Evolutionary conservation across 2,329 filamentous ascomycete species (phyloP), one percentile per base, ranked within the genome.

Genomic region (Colletotrichum echinochloae): DNA sequence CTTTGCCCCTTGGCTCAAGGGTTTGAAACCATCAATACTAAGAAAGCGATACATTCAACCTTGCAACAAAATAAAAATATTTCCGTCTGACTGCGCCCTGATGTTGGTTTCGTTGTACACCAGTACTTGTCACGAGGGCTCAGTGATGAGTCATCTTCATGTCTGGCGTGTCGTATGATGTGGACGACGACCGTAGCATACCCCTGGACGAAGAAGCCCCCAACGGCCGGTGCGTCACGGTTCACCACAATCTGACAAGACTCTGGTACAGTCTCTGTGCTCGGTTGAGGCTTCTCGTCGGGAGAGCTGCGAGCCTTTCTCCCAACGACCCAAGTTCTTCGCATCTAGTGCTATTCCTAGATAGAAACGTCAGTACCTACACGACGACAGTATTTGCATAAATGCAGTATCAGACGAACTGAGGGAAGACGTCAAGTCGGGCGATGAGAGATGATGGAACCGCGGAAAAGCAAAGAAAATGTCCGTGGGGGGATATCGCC

Each of bases 31-130:
- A 11, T 12, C 12, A 51, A 30, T 28, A 30, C 48, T 28, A 2
- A 11, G 28, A 8, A 18, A 49, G 46, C 23, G 4, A 28, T 18
- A 16, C 14, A 16, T n/a, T 8, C 5, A 49, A 28, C 6, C 5
- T 1, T 11, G 8, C 0, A 28, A 3, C n/a, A 2, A 18, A 28
- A 18, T 2, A 4, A 18, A 18, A 1, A 8, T 26, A 14, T 49
- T 5, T 28, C 14, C 28, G 23, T 3, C 23, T 9, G 6, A 7
- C 18, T 23, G 23, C 6, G 46, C 23, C 1, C 23, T 2, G 14
- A 16, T 18, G 5, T 49, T 7, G 23, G n/a, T 7, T 49, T 8
- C 12, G 14, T 6, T 49, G 23, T 18, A 5, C 4, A 26, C 23
- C 28, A 12, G 5, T 26, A 5, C 46, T 16, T 49, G 23, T n/a